Base-by-base conservation (phyloP, 1,284 basidiomycete species). In the Peniophora sp. region DNA sequence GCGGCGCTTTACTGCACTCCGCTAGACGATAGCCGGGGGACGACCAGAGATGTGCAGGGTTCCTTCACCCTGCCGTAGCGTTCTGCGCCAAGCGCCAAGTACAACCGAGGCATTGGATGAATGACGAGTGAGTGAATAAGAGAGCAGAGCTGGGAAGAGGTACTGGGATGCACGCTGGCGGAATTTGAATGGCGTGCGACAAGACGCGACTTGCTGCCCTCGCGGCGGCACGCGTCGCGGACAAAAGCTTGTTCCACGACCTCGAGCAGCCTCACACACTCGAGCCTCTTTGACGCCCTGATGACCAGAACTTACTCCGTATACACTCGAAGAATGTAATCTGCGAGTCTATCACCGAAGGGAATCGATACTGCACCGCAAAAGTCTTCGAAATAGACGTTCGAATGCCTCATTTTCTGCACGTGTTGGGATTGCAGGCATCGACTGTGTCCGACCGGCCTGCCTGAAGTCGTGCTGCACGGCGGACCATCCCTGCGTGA, bases 391-490 rank as follows among this genome's bases (percentile, higher is more conserved):
- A 20, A 15, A n/a, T 41, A 41, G 15, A 41, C n/a, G 15, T 20
- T 20, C 37, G 17, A 20, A 20, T 39, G 49, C 42, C 49, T 50
- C 49, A 20, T 50, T 45, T 22, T 12, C 49, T 35, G 32, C 55
- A 52, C 51, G 51, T 52, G 53, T 47, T 49, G 51, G 15, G 47
- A 42, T 24, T 47, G 52, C 24, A 22, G 23, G 43, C 24, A 47
- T 18, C 27, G 22, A 37, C 37, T 17, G n/a, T 20, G 37, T 41
- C 37, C 37, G n/a, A 20, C 37, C 18, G 37, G 37, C 18, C n/a
- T 36, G 10, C 34, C 37, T n/a, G 37, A 41, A 20, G 18, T 41
- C 37, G 37, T 41, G 37, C 37, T 41, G 37, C n/a, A 41, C 18
- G 37, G 6, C 37, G 37, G 37, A n/a, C 5, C 37, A 20, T 41